phyloP scores from a whole-genome alignment of 495 filamentous ascomycete genomes.

The Lasiosphaeria ovina region DNA sequence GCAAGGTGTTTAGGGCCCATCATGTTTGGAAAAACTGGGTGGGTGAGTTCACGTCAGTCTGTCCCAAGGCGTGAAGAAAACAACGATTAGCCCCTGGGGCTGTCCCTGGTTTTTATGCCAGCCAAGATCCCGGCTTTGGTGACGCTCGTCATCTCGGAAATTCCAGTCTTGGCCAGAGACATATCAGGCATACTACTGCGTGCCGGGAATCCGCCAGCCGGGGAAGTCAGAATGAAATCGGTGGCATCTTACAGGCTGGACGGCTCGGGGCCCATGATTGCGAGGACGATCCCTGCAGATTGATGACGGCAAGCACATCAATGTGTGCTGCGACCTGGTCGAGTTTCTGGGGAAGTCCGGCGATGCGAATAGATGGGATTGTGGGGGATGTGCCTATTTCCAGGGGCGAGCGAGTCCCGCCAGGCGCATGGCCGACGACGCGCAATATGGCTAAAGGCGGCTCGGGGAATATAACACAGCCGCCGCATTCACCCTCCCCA shows the following conservation, averaged over 20 bases:
- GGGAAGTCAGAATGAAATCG: slow-evolving; percentile 14
- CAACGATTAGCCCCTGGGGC: neutral
- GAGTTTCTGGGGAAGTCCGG: slow-evolving; percentile 32
- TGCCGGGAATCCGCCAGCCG: slow-evolving; percentile 15
- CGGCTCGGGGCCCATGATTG: neutral
- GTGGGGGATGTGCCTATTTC: slow-evolving; percentile 10
- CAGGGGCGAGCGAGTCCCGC: neutral
- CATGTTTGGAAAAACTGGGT: neutral
- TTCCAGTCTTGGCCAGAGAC: neutral
- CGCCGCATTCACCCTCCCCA: slow-evolving; percentile 7
- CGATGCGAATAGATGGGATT: neutral
- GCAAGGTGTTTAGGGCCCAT: slow-evolving; percentile 17
- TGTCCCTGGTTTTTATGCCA: slow-evolving; percentile 21
- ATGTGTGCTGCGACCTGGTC: neutral
- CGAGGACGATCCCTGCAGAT: neutral
- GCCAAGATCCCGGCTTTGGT: neutral
- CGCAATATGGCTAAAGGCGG: slow-evolving; percentile 31
- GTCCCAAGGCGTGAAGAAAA: neutral
- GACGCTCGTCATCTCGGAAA: neutral
- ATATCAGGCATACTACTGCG: neutral
- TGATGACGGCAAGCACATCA: slow-evolving; percentile 8
- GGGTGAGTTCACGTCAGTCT: neutral
- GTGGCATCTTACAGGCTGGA: slow-evolving; percentile 8
- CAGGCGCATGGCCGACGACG: neutral
- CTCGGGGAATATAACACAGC: slow-evolving; percentile 23